Conservation (phyloP, 306 rosid genomes). For the Acacia acuminata region DNA sequence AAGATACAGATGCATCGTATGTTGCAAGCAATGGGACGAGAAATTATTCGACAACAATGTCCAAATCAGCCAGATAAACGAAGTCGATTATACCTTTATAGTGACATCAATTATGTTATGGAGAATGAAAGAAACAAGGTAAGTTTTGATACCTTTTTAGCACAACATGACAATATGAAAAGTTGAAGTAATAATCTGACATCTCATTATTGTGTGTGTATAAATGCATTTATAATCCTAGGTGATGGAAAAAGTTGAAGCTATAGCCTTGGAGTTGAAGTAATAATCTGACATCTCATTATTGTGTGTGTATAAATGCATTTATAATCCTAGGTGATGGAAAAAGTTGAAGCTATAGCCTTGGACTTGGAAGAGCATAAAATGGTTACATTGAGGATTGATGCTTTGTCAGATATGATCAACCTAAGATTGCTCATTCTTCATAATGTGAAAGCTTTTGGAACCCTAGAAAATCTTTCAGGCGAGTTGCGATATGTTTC, state of each 20-base stretch:
- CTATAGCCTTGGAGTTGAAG: neutral
- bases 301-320: neutral
- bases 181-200: neutral
- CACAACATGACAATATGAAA: neutral
- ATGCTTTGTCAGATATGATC: neutral
- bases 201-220: neutral
- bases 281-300: neutral
- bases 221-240: neutral
- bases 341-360: neutral
- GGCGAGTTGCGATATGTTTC: neutral
- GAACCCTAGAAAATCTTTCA: neutral
- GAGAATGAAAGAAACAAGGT: neutral
- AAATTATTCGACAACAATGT: constrained; percentile 10
- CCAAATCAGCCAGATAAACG: neutral
- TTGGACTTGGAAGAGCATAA: neutral
- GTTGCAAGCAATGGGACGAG: neutral
- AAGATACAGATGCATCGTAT: constrained; percentile 25
- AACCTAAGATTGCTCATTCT: neutral
- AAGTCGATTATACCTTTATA: constrained; percentile 31
- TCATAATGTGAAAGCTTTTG: neutral
- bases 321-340: neutral
- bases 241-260: neutral
- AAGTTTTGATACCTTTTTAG: neutral
- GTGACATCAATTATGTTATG: neutral
- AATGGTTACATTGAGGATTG: neutral